Base-by-base conservation (phyloP, 208 protist genomes). In the Acanthamoeba lenticulata region DNA sequence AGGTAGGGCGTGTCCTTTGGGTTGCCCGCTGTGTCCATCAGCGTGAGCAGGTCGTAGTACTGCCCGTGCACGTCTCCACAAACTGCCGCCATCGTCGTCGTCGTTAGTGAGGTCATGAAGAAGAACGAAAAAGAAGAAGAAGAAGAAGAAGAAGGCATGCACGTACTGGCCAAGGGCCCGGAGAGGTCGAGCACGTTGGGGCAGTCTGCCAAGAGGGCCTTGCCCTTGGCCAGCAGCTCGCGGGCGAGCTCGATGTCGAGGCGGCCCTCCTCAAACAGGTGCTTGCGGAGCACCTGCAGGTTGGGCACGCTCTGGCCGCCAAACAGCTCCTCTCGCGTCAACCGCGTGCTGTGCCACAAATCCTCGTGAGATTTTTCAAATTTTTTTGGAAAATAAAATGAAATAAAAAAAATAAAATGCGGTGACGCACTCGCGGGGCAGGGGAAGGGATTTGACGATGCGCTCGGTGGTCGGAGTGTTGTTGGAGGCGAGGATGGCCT, bases 61-160 rank as follows among this genome's bases (percentile, higher is more conserved):
- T 99, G 99, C 1, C 99, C 98, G 95, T 99, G 98, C n/a, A 99
- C 97, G 96, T 99, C 99, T 27, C 99, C 99, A 38, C 89, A 93
- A 32, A 93, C 89, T 93, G 6, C 1, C 0, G 57, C 24, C 13
- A 19, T 72, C 21, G 5, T 5, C 19, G 29, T 40, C 17, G 62
- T 29, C 19, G 34, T 29, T 38, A 21, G 29, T 36, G 5, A 11
- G 24, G 32, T 38, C 11, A 11, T 79, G 9, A 42, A 42, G 5
- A 42, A 81, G 13, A 4, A 47, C 34, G 72, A 40, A 42, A 81
- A 42, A 27, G 6, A 81, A 47, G 40, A 45, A 81, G 32, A 29
- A 32, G 1, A 29, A 17, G 27, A 49, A 4, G 52, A 21, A 36
- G 32, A 34, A 32, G 19, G 15, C 21, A 17, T 19, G 49, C 1